A percentile compares a stretch with the other conserved stretches of the same genome.
phyloP scores from a whole-genome alignment of 139 green algal genomes.

The Chlorella vulgaris region DNA sequence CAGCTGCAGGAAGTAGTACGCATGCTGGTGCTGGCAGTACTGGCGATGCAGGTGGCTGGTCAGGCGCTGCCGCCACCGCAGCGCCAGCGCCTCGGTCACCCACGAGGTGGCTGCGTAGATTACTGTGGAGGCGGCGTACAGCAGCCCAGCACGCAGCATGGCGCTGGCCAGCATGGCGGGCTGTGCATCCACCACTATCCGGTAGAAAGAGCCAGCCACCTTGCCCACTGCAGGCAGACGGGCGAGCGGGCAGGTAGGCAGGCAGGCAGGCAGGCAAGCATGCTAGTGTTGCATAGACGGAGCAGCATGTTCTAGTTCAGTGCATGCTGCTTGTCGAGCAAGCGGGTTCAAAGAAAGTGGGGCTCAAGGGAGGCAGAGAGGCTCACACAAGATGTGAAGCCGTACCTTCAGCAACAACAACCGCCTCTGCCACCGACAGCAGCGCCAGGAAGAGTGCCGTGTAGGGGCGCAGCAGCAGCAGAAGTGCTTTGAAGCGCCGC shows the following conservation, averaged over 20 bases:
- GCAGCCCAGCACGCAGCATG: slow-evolving; percentile 26
- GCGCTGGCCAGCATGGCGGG: background rate
- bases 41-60: slow-evolving; percentile 24
- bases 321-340: background rate
- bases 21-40: slow-evolving; percentile 38
- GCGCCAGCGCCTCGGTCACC: slow-evolving; percentile 10
- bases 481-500: slow-evolving; percentile 1
- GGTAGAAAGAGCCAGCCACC: slow-evolving; percentile 54
- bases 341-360: no score
- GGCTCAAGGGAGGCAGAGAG: no score
- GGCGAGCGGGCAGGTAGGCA: background rate
- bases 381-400: background rate
- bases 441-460: slow-evolving; percentile 34
- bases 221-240: slow-evolving; percentile 47
- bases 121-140: slow-evolving; percentile 29
- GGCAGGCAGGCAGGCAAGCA: background rate
- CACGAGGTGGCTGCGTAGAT: slow-evolving; percentile 11
- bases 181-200: slow-evolving; percentile 41
- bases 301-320: background rate
- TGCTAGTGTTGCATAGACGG: background rate
- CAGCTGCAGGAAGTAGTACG: slow-evolving; percentile 32
- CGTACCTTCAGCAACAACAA: slow-evolving; percentile 42
- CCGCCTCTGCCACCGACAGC: slow-evolving; percentile 37
- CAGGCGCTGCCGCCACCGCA: slow-evolving; percentile 37
- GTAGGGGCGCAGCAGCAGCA: slow-evolving; percentile 42